Evolutionary conservation across 768 basidiomycete species (phyloP), one percentile per base, ranked within the genome.

Genomic region (Leccinum obscurum): DNA sequence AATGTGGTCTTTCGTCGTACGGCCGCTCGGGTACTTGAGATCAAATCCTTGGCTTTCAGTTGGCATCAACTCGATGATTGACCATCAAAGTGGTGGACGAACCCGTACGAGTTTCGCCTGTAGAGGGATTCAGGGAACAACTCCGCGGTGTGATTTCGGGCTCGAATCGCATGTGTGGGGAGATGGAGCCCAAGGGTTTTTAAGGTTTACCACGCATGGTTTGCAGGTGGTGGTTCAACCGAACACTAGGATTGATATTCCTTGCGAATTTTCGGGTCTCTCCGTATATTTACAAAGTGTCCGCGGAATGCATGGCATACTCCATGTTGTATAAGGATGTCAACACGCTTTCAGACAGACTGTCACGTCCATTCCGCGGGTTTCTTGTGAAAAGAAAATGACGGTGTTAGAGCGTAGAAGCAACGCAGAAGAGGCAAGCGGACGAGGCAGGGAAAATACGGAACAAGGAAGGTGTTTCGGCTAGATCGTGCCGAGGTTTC

Each of bases 401-500:
- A 54, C 60, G 64, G 67, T 53, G 59, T 52, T 69, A 61, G 58
- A 52, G 55, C 67, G 67, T 22, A 49, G 22, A 26, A 49, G 24
- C 26, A 52, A 54, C 67, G 67, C 22, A 49, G 22, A 26, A 49
- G 24, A 49, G 20, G 46, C 3, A 24, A 24, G 20, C 22, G 13
- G 6, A 49, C 24, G 10, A 52, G 17, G 8, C 14, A 73, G 72
- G 65, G 62, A 71, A 37, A 57, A 61, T 14, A 37, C 64, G 69
- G 70, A 67, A 59, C 57, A 59, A n/a, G 46, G 57, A 28, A 37
- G 32, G 34, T 17, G 52, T 24, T 5, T 62, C 67, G 66, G 67
- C 61, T 20, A 56, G 13, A 20, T 24, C 39, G 54, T 60, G 62
- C 71, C 71, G 71, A 56, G 11, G 73, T 68, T 72, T 68, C 58